Evolutionary conservation across 306 rosid species (phyloP), one percentile per base, ranked within the genome.

Genomic region (Mimosa bimucronata): DNA sequence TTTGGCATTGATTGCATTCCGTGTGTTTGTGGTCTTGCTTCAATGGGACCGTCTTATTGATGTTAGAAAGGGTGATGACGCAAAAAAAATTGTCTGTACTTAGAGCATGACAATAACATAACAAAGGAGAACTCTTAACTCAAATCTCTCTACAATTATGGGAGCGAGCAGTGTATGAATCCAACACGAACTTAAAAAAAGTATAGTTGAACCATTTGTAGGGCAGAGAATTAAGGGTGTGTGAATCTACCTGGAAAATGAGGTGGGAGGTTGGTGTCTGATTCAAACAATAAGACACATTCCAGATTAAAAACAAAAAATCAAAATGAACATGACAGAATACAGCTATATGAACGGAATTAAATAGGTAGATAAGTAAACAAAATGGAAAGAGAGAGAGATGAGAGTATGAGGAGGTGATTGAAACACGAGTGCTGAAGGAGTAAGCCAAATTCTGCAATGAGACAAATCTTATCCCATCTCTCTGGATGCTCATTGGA

Each of bases 161-260:
- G 66, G 77, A 30, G 81, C 16, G 50, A 45, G 50, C 73, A 34
- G 77, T 57, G 81, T 74, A 64, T 64, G 84, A 78, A 71, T 76
- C 86, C 83, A 85, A 83, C 82, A 77, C 64, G 82, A 78, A 74
- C 76, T 71, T 77, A 79, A 87, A 37, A 31, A 55, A 83, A 74
- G 28, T n/a, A 48, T 41, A 74, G 83, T 82, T 85, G 61, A 81
- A 83, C 82, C 85, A 85, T 88, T 88, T 82, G 90, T 79, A 53
- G 88, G 80, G 87, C 75, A 77, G 80, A 86, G 89, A 88, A 34
- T 34, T 34, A 34, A 83, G 81, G 88, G 92, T 87, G 87, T 77
- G 88, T 88, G 94, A 88, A 94, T 94, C 97, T 87, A 90, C 93
- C 97, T 92, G 94, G 94, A 92, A 90, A 87, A 89, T 81, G 97